phyloP scores from a whole-genome alignment of 1,284 basidiomycete genomes.

The Mycosarcoma mackinlayi region DNA sequence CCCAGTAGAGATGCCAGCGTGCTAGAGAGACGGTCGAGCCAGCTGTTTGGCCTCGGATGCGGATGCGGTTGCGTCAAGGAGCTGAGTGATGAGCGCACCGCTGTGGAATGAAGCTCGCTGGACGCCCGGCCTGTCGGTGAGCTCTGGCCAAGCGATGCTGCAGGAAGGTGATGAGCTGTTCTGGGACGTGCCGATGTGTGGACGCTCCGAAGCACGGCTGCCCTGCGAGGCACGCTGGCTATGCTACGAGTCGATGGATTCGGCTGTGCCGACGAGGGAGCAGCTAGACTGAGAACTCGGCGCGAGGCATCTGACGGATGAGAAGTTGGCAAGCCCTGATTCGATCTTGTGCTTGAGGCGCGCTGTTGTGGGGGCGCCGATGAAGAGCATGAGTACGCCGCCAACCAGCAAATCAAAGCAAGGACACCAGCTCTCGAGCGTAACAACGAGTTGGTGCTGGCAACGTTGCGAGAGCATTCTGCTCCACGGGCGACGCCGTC shows the following conservation, averaged over 20 bases:
- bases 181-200: conserved; percentile 29
- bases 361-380: conserved; percentile 8
- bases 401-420: conserved; percentile 42
- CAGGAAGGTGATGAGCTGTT: conserved; percentile 7
- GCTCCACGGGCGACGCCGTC: conserved; percentile 32
- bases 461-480: conserved; percentile 31
- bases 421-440: conserved; percentile 36
- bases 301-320: neutral
- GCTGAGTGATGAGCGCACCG: conserved; percentile 20
- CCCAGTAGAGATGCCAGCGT: conserved; percentile 29
- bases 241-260: neutral
- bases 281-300: conserved; percentile 5
- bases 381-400: conserved; percentile 35
- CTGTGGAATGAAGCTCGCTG: neutral
- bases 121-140: neutral
- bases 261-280: neutral
- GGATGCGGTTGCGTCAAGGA: conserved; percentile 34
- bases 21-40: conserved; percentile 35
- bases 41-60: conserved; percentile 22
- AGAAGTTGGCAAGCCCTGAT: neutral
- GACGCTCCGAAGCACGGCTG: conserved; percentile 27
- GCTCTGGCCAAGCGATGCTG: neutral
- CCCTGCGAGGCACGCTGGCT: conserved; percentile 13
- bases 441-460: conserved; percentile 16
- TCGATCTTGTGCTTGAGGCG: neutral